These are phyloP conservation scores for Globisporangium uncinulatum DNA, from an alignment of 352 stramenopile genomes.

Conservation along the genomic window DNA sequence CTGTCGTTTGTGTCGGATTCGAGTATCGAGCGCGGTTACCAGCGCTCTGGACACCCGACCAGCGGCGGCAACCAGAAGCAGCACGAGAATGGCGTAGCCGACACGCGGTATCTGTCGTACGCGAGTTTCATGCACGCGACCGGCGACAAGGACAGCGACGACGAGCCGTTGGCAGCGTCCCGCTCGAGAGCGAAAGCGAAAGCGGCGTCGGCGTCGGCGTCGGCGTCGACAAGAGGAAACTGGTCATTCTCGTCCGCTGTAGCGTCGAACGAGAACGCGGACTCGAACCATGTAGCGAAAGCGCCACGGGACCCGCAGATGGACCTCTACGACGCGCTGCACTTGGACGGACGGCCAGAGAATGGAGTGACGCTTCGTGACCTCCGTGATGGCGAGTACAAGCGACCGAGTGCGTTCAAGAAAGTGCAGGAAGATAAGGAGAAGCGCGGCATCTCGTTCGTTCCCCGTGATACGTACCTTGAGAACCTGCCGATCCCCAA, in stretches of 20 bases:
- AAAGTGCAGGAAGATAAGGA: slow-evolving; percentile 42
- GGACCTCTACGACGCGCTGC: slow-evolving; percentile 52
- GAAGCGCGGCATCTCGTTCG: slow-evolving; percentile 30
- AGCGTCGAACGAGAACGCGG: slow-evolving; percentile 4
- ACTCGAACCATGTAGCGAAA: slow-evolving; percentile 8
- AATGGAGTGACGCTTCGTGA: slow-evolving; percentile 25
- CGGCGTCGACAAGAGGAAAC: background rate
- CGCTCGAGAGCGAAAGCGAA: background rate
- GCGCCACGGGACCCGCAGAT: slow-evolving; percentile 34
- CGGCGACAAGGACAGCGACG: slow-evolving; percentile 6
- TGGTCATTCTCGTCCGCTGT: slow-evolving; percentile 6
- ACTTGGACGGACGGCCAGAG: slow-evolving; percentile 32
- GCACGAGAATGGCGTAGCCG: background rate
- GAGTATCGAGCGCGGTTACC: background rate
- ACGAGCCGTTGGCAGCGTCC: slow-evolving; percentile 5
- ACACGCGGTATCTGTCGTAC: slow-evolving; percentile 40
- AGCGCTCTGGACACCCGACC: background rate
- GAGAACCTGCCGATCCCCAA: slow-evolving; percentile 52
- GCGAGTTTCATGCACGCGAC: slow-evolving; percentile 17
- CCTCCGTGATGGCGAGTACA: slow-evolving; percentile 25
- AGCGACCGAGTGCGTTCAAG: slow-evolving; percentile 50
- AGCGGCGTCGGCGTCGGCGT: background rate
- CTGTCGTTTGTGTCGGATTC: slow-evolving; percentile 7
- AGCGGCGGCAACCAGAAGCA: background rate
- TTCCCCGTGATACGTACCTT: slow-evolving; percentile 34